Conservation (phyloP, 768 basidiomycete genomes). For the Boletus rubropictus region DNA sequence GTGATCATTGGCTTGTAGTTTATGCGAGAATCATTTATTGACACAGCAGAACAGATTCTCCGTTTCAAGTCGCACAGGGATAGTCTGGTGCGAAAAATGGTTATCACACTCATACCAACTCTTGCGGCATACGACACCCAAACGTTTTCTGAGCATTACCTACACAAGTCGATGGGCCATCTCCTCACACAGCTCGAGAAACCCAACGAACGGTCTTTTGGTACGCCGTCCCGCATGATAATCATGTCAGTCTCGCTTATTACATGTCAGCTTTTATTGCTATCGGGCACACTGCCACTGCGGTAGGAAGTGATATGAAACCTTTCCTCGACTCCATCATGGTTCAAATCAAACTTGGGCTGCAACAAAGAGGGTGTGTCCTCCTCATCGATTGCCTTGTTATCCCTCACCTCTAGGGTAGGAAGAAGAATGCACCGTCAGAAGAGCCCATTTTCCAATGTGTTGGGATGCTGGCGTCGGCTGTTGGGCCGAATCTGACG, state of each 20-base stretch:
- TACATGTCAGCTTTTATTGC: conserved; percentile 75
- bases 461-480: conserved; percentile 90
- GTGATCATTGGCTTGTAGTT: conserved; percentile 44
- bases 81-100: conserved; percentile 82
- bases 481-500: conserved; percentile 93
- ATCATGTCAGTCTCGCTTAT: conserved; percentile 1
- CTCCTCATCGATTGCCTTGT: background rate
- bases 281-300: conserved; percentile 89
- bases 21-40: conserved; percentile 81
- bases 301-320: conserved; percentile 93
- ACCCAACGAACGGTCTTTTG: conserved; percentile 80
- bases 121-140: conserved; percentile 92
- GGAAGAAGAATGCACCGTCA: conserved; percentile 84
- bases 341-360: conserved; percentile 79
- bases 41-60: conserved; percentile 85
- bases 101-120: conserved; percentile 92
- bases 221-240: conserved; percentile 35
- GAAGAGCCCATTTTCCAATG: conserved; percentile 98
- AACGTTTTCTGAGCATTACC: conserved; percentile 84
- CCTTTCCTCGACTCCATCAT: conserved; percentile 91
- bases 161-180: conserved; percentile 92
- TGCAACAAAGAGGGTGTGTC: conserved; percentile 78
- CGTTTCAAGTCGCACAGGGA: conserved; percentile 87
- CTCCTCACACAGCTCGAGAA: conserved; percentile 84
- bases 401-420: conserved; percentile 20